A percentile compares a stretch with the other conserved stretches of the same genome.
These are phyloP conservation scores for Nakaseomyces kungkrabaensis DNA, from an alignment of 1,139 yeast genomes.

Conservation along the genomic window DNA sequence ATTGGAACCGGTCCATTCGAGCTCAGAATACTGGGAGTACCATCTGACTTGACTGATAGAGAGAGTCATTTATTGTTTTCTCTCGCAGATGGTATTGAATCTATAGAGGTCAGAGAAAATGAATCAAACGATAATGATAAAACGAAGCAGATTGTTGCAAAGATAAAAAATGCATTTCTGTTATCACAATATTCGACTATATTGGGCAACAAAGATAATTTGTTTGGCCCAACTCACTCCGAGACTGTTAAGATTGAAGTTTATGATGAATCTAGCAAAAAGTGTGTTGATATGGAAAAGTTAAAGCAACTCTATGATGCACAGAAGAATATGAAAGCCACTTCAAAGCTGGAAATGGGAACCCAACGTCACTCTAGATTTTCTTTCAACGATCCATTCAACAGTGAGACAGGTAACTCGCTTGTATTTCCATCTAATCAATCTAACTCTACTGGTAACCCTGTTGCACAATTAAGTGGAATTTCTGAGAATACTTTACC, in stretches of 20 bases:
- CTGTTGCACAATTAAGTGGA: background rate
- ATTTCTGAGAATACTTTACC: slow-evolving; percentile 1
- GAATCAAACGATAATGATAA: slow-evolving; percentile 10
- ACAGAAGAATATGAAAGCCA: slow-evolving; percentile 27
- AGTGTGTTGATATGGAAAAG: slow-evolving; percentile 20
- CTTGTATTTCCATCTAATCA: background rate
- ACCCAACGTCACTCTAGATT: slow-evolving; percentile 53
- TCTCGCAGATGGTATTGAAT: slow-evolving; percentile 62
- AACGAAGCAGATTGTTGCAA: slow-evolving; percentile 39
- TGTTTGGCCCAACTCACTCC: slow-evolving; percentile 53
- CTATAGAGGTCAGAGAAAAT: slow-evolving; percentile 43
- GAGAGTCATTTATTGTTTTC: slow-evolving; percentile 75
- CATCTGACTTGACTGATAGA: slow-evolving; percentile 60
- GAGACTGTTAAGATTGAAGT: slow-evolving; percentile 43
- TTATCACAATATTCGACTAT: slow-evolving; percentile 65
- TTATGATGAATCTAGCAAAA: slow-evolving; percentile 31
- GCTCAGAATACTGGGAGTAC: slow-evolving; percentile 43
- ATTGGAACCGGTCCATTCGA: slow-evolving; percentile 1
- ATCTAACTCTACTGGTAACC: background rate
- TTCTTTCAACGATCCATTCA: slow-evolving; percentile 57
- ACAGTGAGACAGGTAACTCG: background rate
- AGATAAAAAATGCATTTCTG: slow-evolving; percentile 51
- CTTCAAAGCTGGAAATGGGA: slow-evolving; percentile 33
- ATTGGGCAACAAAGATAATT: slow-evolving; percentile 47
- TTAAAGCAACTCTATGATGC: slow-evolving; percentile 2